Evolutionary conservation across 495 filamentous ascomycete species (phyloP).

Genomic region (Daldinia childiae): DNA sequence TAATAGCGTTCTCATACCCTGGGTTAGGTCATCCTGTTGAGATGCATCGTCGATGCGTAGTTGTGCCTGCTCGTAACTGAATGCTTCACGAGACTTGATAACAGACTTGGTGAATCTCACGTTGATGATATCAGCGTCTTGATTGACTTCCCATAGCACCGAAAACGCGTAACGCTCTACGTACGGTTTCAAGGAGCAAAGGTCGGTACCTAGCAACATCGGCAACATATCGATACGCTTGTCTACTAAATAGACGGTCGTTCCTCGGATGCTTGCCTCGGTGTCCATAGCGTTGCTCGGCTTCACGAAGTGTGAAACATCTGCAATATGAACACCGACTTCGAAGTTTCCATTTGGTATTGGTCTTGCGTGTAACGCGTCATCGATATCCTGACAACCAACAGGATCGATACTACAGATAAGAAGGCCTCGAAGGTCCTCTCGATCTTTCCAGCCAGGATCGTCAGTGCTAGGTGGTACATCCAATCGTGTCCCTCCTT

Average conservation of each 20-base stretch:
- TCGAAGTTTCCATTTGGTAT: constrained; percentile 95
- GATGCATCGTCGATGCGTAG: constrained; percentile 87
- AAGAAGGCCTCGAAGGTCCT: constrained; percentile 83
- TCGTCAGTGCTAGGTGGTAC: constrained; percentile 80
- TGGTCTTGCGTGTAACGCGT: constrained; percentile 86
- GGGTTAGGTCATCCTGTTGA: constrained; percentile 85
- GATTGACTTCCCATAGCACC: constrained; percentile 89
- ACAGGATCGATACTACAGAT: constrained; percentile 98
- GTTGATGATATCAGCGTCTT: constrained; percentile 83
- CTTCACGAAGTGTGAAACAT: constrained; percentile 98
- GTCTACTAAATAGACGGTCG: constrained; percentile 96
- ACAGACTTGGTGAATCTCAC: constrained; percentile 93
- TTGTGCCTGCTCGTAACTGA: constrained; percentile 97
- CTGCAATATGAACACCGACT: constrained; percentile 98
- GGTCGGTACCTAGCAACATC: constrained; percentile 90
- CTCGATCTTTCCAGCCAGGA: constrained; percentile 83
- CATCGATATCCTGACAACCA: constrained; percentile 97
- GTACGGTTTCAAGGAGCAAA: constrained; percentile 97
- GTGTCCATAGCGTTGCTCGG: constrained; percentile 96
- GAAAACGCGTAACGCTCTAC: constrained; percentile 98
- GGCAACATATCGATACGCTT: constrained; percentile 99
- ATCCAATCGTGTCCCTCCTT: constrained; percentile 93
- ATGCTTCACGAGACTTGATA: constrained; percentile 96
- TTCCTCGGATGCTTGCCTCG: constrained; percentile 91
- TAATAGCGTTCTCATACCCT: constrained; percentile 87